These are phyloP conservation scores for Tympanopsis confertula DNA, from an alignment of 2,329 filamentous ascomycete genomes.

Conservation along the genomic window DNA sequence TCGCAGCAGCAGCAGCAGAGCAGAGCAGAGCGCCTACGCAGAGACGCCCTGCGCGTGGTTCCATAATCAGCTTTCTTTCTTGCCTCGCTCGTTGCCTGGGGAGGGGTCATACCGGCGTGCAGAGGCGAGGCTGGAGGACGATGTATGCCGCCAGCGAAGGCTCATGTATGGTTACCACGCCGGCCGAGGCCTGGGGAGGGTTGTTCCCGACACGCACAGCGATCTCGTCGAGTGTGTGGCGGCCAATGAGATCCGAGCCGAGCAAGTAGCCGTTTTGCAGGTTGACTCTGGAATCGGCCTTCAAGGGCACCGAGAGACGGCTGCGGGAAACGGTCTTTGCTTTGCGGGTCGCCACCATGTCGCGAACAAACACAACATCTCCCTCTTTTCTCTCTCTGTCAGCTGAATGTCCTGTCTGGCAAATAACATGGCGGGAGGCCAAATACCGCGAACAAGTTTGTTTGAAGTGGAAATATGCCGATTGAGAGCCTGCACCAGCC, in stretches of 20 bases:
- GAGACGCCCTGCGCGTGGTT: slow-evolving; percentile 2
- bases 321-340: neutral
- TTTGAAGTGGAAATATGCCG: neutral
- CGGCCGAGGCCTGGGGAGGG: slow-evolving; percentile 13
- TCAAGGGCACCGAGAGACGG: slow-evolving; percentile 21
- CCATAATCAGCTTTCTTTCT: neutral
- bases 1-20: slow-evolving; percentile 4
- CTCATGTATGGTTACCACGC: slow-evolving; percentile 42
- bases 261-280: slow-evolving; percentile 33
- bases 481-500: neutral
- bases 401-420: neutral
- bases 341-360: neutral
- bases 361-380: neutral
- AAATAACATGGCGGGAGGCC: neutral
- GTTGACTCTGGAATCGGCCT: slow-evolving; percentile 15
- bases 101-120: slow-evolving; percentile 53
- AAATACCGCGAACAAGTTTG: neutral
- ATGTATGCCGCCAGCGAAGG: slow-evolving; percentile 68
- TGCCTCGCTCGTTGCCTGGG: neutral
- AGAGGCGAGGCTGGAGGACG: slow-evolving; percentile 50
- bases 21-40: slow-evolving; percentile 9
- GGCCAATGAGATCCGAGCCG: slow-evolving; percentile 52
- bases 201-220: slow-evolving; percentile 33
- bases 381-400: neutral
- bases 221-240: slow-evolving; percentile 44